phyloP scores from a whole-genome alignment of 2,329 filamentous ascomycete species.

The Lachnellula cervina region DNA sequence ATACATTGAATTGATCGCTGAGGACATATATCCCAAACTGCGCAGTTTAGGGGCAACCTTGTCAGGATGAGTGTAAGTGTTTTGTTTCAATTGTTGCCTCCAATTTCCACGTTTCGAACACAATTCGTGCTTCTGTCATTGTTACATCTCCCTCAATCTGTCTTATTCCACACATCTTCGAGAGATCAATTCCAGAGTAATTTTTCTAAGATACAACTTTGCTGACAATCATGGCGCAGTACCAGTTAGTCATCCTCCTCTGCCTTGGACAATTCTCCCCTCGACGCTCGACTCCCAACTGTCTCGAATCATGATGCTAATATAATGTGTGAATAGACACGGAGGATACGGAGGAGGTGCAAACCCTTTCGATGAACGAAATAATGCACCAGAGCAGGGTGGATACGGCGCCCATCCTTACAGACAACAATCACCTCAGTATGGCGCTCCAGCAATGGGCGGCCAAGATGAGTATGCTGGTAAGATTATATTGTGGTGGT shows the following conservation, averaged over 20 bases:
- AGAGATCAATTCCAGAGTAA: conserved; percentile 8
- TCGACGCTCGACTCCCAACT: background rate
- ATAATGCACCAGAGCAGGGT: conserved; percentile 11
- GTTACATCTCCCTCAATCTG: conserved; percentile 2
- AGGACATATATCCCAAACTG: conserved; percentile 5
- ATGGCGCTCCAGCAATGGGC: conserved; percentile 40
- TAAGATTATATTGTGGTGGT: conserved; percentile 19
- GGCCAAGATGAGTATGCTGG: conserved; percentile 37
- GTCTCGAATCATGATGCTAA: background rate
- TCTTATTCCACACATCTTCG: conserved; percentile 2
- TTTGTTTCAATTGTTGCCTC: conserved; percentile 20
- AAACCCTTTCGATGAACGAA: conserved; percentile 57
- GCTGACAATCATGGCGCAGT: conserved; percentile 30
- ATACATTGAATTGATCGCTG: background rate
- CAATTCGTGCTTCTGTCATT: background rate
- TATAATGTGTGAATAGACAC: conserved; percentile 42
- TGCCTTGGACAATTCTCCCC: background rate
- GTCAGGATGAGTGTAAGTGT: conserved; percentile 29
- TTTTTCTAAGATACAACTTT: conserved; percentile 24
- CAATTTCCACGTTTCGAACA: conserved; percentile 14
- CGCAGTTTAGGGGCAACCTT: conserved; percentile 12
- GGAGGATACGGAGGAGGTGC: conserved; percentile 40
- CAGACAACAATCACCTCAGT: conserved; percentile 12
- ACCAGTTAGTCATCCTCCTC: conserved; percentile 19
- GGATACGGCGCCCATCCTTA: conserved; percentile 1